These are phyloP conservation scores for Fistulinella staudtii DNA, from an alignment of 1,284 basidiomycete species.

Conservation along the genomic window DNA sequence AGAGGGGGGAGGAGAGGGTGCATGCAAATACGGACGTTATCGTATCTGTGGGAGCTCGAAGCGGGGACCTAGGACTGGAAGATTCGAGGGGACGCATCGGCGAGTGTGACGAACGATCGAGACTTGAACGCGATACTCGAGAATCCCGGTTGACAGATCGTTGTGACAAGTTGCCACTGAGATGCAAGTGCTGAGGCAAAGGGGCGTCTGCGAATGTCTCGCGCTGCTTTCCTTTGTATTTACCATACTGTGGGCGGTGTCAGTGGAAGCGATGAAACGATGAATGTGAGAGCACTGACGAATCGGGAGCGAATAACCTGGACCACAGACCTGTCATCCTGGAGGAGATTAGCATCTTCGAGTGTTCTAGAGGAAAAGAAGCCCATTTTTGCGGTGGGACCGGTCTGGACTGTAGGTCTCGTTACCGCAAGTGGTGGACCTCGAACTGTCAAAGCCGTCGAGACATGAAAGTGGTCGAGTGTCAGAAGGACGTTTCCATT, in stretches of 20 bases:
- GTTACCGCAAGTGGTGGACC: not conserved
- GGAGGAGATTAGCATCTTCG: constrained; percentile 36
- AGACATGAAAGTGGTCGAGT: constrained; percentile 19
- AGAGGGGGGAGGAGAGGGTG: constrained; percentile 11
- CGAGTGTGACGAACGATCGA: constrained; percentile 15
- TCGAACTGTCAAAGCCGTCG: constrained; percentile 7
- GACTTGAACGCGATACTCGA: constrained; percentile 3
- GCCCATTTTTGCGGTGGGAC: constrained; percentile 40
- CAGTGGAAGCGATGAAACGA: constrained; percentile 11
- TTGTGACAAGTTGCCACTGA: constrained; percentile 16
- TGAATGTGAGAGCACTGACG: constrained; percentile 43
- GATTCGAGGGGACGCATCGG: constrained; percentile 24
- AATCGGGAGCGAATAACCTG: constrained; percentile 71
- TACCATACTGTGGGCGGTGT: constrained; percentile 52
- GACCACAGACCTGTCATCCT: constrained; percentile 48
- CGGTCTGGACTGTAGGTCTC: constrained; percentile 1
- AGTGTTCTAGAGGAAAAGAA: constrained; percentile 53
- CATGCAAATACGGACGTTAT: constrained; percentile 54
- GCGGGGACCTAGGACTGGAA: constrained; percentile 16
- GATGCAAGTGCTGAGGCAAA: constrained; percentile 24
- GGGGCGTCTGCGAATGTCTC: constrained; percentile 33
- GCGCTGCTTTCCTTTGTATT: constrained; percentile 59
- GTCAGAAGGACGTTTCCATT: constrained; percentile 21
- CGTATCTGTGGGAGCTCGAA: constrained; percentile 50
- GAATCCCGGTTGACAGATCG: constrained; percentile 18